Evolutionary conservation across 1,139 yeast genomes (phyloP), one percentile per base, ranked within the genome.

Genomic region (Zygosaccharomyces sapae): DNA sequence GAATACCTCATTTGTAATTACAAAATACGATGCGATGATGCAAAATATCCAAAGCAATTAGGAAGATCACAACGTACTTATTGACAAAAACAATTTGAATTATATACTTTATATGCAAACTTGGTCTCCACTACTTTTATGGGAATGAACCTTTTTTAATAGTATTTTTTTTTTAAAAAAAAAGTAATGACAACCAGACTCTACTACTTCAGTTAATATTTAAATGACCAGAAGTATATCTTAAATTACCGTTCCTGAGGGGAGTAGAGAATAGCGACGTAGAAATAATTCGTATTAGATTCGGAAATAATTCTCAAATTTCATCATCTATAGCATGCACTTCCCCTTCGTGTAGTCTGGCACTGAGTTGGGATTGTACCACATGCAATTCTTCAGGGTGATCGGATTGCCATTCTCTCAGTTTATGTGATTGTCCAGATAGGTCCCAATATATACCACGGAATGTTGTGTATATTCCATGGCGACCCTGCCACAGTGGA

Each of bases 391-490:
- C 74, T 52, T 83, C 89, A 2, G 90, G 90, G 57, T 85, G 77
- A 2, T 69, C 66, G 24, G 73, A 63, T 65, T 86, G 95, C 90
- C 95, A 86, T 56, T 75, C 83, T 55, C 76, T 73, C 49, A 86
- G 71, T 66, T 86, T 86, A 65, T 77, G 66, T 1, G 82, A 68
- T 67, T 86, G 92, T 18, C 95, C 95, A 27, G 85, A 72, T 42
- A 76, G 56, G 63, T 87, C 96, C 95, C 95, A 86, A 67, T 82
- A 86, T 33, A 86, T 75, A 43, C 95, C 95, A 60, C 94, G 77
- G 20, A 74, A 59, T 1, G 90, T 79, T 30, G 78, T 74, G 59
- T 62, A 74, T 42, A 88, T 76, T 2, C 83, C 87, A 18, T 71
- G 67, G 54, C 89, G 70, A 37, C 92, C 88, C 65, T 84, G 86